These are phyloP conservation scores for Umbelopsis sp. DNA, from an alignment of 192 early-diverging fungal genomes.

Conservation along the genomic window DNA sequence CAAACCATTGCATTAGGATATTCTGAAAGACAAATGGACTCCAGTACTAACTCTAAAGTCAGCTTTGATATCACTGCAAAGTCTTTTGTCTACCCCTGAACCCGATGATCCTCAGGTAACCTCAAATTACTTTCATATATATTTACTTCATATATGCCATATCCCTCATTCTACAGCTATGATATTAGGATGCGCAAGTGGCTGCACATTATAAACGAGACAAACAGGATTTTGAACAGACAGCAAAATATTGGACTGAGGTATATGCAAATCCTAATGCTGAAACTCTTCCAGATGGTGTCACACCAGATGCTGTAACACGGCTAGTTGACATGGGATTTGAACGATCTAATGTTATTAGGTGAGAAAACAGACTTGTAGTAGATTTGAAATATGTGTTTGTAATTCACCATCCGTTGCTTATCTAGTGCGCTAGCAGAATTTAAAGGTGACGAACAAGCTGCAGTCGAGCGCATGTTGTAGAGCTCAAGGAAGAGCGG, in stretches of 20 bases:
- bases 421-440: neutral
- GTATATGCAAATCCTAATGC: constrained; percentile 43
- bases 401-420: neutral
- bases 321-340: constrained; percentile 24
- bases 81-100: constrained; percentile 50
- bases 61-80: constrained; percentile 50
- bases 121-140: neutral
- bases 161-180: neutral
- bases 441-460: constrained; percentile 8
- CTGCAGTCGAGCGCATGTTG: neutral
- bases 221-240: constrained; percentile 40
- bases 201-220: constrained; percentile 50
- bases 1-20: constrained; percentile 46
- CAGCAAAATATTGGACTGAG: constrained; percentile 50
- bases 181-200: constrained; percentile 52
- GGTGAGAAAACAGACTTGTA: neutral
- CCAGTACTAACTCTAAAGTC: constrained; percentile 65
- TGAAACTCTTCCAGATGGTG: neutral
- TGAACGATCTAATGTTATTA: neutral
- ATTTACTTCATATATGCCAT: neutral
- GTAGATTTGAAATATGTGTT: neutral
- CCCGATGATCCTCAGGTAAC: constrained; percentile 56
- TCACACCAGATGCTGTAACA: neutral
- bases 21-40: constrained; percentile 79
- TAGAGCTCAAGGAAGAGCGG: neutral